phyloP scores from a whole-genome alignment of 108 stramenopile genomes.

The Nannochloropsis gaditana region DNA sequence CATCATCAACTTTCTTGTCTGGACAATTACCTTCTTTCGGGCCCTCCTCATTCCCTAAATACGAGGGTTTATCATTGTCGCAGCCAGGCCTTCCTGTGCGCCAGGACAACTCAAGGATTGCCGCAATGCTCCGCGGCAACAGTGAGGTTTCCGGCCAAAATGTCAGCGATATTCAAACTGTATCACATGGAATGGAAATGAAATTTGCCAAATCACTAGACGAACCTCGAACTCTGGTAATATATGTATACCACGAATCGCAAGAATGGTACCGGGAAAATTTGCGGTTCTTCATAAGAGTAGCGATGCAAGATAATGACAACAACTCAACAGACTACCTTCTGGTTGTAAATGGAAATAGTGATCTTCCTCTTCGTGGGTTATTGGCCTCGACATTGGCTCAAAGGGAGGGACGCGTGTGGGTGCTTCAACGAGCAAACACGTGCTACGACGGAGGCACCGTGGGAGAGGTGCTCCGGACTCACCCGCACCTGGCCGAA shows the following conservation, averaged over 20 bases:
- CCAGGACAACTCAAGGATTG: too few species aligned
- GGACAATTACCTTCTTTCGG: not conserved
- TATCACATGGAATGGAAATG: too few species aligned
- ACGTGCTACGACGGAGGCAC: slow-evolving; percentile 3
- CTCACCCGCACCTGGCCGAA: not conserved
- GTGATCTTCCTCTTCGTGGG: not conserved
- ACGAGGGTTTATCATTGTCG: not conserved
- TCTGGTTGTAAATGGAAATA: not conserved
- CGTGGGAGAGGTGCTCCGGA: not conserved
- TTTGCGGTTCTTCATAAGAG: not conserved
- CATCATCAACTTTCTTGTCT: not conserved
- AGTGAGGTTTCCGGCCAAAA: too few species aligned
- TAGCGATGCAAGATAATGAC: slow-evolving; percentile 4
- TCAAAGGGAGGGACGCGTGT: not conserved
- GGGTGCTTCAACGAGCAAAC: not conserved
- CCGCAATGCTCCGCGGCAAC: too few species aligned
- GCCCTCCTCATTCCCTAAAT: not conserved
- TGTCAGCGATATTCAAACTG: too few species aligned
- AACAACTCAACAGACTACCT: not conserved
- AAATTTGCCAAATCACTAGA: too few species aligned
- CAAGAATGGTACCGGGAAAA: not conserved
- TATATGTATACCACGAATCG: slow-evolving; percentile 17
- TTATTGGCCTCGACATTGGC: not conserved
- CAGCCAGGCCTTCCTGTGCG: not conserved
- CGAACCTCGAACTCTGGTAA: not conserved